These are phyloP conservation scores for Thuja plicata DNA, from an alignment of 83 land plant species.

Conservation along the genomic window DNA sequence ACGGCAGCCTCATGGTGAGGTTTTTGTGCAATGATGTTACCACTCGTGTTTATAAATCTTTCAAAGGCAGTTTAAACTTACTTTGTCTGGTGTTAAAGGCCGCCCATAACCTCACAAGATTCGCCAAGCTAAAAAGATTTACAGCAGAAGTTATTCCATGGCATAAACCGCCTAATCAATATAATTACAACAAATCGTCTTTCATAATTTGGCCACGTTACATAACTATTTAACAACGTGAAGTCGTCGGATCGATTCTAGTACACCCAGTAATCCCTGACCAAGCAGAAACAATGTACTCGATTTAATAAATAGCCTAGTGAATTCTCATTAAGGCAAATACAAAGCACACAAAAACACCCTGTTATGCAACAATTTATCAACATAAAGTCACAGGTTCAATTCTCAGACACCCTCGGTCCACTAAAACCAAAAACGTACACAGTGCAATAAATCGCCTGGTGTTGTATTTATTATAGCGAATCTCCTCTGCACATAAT, in stretches of 20 bases:
- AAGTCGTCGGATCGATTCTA: neutral
- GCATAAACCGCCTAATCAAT: neutral
- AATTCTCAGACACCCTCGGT: neutral
- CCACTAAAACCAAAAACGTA: neutral
- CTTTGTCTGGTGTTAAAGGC: neutral
- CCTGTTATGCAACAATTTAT: neutral
- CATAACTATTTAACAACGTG: neutral
- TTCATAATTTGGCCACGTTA: neutral
- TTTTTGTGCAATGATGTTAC: neutral
- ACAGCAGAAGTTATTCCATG: too few relatives aligned
- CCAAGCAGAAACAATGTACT: neutral
- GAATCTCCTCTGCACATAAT: neutral
- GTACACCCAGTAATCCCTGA: neutral
- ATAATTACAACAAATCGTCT: neutral
- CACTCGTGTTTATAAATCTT: neutral
- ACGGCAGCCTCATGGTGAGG: neutral
- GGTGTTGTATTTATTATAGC: neutral
- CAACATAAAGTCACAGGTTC: neutral
- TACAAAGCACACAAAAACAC: neutral
- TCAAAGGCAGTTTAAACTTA: neutral
- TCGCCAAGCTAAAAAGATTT: neutral
- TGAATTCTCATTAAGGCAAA: neutral
- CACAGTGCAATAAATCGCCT: neutral
- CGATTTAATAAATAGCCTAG: neutral
- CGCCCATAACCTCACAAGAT: neutral